Base-by-base conservation (phyloP, 805 yeast species). In the Candida chilensis region DNA sequence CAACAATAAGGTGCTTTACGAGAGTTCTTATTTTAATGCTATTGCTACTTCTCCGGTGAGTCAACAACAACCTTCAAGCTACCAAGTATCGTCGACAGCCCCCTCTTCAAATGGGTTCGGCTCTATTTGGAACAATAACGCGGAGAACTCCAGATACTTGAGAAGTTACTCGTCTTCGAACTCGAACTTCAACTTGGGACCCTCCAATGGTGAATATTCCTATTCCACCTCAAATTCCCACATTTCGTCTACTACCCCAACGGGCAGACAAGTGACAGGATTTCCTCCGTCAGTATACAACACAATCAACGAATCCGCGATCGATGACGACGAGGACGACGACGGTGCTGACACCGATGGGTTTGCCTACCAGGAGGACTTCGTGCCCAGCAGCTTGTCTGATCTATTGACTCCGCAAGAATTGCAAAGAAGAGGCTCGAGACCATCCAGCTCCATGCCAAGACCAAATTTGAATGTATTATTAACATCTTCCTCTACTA, bases 381-480 rank as follows among this genome's bases (percentile, higher is more conserved):
- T 74, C 41, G 81, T 87, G 3, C 96, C 96, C 1, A 75, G 79
- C 5, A 73, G 88, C 17, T 56, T 87, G 22, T 71, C 78, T n/a
- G 95, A 85, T 39, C 58, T 86, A 29, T 57, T 88, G 29, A 84
- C 94, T 0, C 94, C 94, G 0, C 82, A 74, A 40, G 95, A 87
- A 47, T 53, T 81, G 14, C 57, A 55, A 35, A 61, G 78, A 41
- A 65, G 95, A 27, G 74, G 86, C 36, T 77, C 87, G 8, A 62
- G 85, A 35, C 66, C 74, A 6, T 67, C 61, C 30, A 53, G 61
- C 16, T 68, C 68, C 1, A 41, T 54, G 19, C 58, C 52, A 18
- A 44, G 64, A 30, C 67, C 67, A 3, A 48, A 36, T 16, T 30
- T 54, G 26, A 42, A 35, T 19, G n/a, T 14, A 8, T 17, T 15